Evolutionary conservation across 2,329 filamentous ascomycete species (phyloP).

Genomic region (Microcera coccophila): DNA sequence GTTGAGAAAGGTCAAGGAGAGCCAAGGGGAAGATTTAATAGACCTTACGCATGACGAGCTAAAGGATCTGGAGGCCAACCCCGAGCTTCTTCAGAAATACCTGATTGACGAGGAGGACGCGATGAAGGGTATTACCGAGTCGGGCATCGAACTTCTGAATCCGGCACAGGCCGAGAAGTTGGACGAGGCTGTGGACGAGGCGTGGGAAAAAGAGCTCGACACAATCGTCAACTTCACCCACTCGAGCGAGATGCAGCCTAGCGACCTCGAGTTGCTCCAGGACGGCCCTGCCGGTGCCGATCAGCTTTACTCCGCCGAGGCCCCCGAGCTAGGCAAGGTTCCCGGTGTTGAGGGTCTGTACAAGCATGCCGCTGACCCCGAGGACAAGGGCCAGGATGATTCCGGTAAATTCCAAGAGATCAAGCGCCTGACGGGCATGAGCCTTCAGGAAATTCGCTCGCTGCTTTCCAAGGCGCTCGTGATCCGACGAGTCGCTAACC

Average conservation of each 20-base stretch:
- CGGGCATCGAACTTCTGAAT: slow-evolving; percentile 29
- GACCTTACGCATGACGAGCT: slow-evolving; percentile 50
- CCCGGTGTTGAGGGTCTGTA: slow-evolving; percentile 51
- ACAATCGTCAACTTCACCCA: slow-evolving; percentile 30
- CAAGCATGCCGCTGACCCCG: slow-evolving; percentile 46
- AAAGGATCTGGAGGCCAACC: slow-evolving; percentile 37
- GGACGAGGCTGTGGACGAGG: slow-evolving; percentile 34
- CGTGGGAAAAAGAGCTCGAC: slow-evolving; percentile 38
- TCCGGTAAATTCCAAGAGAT: slow-evolving; percentile 48
- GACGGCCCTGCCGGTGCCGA: slow-evolving; percentile 34
- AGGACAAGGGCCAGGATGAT: slow-evolving; percentile 49
- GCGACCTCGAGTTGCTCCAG: slow-evolving; percentile 36
- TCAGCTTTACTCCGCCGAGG: slow-evolving; percentile 41
- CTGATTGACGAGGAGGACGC: slow-evolving; percentile 32
- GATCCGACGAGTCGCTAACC: slow-evolving; percentile 72
- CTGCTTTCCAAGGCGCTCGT: slow-evolving; percentile 72
- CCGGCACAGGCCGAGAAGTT: slow-evolving; percentile 36
- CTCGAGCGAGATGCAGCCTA: slow-evolving; percentile 30
- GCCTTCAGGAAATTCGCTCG: slow-evolving; percentile 46
- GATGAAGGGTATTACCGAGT: slow-evolving; percentile 21
- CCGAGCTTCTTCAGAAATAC: slow-evolving; percentile 38
- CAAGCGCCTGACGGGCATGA: slow-evolving; percentile 54
- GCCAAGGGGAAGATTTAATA: slow-evolving; percentile 40
- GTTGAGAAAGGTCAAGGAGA: slow-evolving; percentile 40
- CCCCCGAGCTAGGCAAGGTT: slow-evolving; percentile 49